Conservation (phyloP, 805 yeast genomes). For the Candida ficus region DNA sequence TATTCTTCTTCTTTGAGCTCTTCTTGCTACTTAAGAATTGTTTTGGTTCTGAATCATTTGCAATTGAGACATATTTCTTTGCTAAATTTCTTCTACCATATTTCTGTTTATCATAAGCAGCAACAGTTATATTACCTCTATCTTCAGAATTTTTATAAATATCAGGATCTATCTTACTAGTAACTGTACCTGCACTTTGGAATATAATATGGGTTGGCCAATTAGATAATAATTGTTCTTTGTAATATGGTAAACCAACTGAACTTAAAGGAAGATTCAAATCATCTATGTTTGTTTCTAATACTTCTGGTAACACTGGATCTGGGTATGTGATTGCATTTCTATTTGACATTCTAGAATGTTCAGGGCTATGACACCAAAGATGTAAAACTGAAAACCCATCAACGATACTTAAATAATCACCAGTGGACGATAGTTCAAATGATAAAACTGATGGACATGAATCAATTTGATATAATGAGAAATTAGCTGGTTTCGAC, state of each 20-base stretch:
- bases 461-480: constrained; percentile 62
- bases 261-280: constrained; percentile 53
- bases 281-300: constrained; percentile 36
- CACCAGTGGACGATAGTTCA: constrained; percentile 55
- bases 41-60: constrained; percentile 25
- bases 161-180: constrained; percentile 44
- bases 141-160: constrained; percentile 34
- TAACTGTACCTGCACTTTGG: constrained; percentile 56
- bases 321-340: constrained; percentile 55
- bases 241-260: constrained; percentile 85
- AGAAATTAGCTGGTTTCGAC: constrained; percentile 66
- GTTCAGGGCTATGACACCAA: constrained; percentile 54
- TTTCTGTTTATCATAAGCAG: constrained; percentile 52
- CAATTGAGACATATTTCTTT: constrained; percentile 36
- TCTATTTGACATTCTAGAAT: constrained; percentile 37
- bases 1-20: constrained; percentile 13
- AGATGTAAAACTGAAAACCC: constrained; percentile 38
- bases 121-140: constrained; percentile 33
- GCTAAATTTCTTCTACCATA: constrained; percentile 53
- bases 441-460: constrained; percentile 29
- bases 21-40: constrained; percentile 58
- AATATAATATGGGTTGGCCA: constrained; percentile 68
- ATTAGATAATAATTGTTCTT: constrained; percentile 68
- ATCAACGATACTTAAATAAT: constrained; percentile 67
- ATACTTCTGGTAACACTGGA: constrained; percentile 29